Conservation (phyloP, 2,329 filamentous ascomycete genomes). For the Coleophoma cylindrospora region DNA sequence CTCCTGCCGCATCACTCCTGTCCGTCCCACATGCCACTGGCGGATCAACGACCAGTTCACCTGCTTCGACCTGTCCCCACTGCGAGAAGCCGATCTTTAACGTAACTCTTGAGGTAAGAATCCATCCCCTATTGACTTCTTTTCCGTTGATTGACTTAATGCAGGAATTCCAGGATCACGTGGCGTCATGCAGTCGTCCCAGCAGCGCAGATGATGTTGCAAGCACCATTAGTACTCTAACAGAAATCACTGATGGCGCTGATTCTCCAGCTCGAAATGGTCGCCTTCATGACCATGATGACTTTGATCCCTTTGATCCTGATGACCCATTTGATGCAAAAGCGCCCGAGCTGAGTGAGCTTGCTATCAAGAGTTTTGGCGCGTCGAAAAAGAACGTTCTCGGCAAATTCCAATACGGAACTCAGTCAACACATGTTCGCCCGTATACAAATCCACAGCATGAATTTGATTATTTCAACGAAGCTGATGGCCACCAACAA, state of each 20-base stretch:
- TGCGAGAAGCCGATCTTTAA: conserved; percentile 4
- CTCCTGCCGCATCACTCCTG: not conserved
- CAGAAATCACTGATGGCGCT: conserved; percentile 5
- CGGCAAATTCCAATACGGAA: not conserved
- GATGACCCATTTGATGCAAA: not conserved
- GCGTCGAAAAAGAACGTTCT: not conserved
- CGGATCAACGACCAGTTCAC: not conserved
- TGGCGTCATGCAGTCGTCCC: conserved; percentile 17
- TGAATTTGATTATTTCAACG: conserved; percentile 18
- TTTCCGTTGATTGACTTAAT: conserved; percentile 13
- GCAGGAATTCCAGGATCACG: conserved; percentile 23
- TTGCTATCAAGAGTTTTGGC: not conserved
- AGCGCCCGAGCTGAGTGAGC: not conserved
- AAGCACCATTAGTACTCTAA: conserved; percentile 4
- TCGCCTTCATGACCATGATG: conserved; percentile 5
- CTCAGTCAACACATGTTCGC: conserved; percentile 2
- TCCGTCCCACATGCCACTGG: not conserved
- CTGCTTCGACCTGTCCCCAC: conserved; percentile 7
- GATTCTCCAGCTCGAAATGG: conserved; percentile 15
- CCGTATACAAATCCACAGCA: conserved; percentile 12
- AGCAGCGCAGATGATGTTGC: conserved; percentile 12
- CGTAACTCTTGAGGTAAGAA: conserved; percentile 5
- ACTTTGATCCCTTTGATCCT: conserved; percentile 2
- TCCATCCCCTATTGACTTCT: not conserved
- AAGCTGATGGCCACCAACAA: conserved; percentile 13